Percentiles rank a stretch among this genome's conserved stretches.
phyloP scores from a whole-genome alignment of 306 rosid species.

The Quercus cerris region DNA sequence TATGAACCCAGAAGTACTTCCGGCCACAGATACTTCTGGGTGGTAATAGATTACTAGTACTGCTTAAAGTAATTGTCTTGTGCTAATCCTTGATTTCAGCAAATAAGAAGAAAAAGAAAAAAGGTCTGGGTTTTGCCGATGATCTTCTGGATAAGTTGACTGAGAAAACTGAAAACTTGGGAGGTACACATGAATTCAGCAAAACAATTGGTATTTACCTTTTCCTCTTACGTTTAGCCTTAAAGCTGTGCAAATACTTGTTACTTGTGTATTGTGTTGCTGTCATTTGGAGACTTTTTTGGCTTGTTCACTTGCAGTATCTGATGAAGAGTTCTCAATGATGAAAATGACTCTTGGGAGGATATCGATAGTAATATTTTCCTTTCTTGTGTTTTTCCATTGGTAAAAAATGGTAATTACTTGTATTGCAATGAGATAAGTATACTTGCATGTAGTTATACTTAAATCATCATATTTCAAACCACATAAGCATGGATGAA shows the following conservation, averaged over 20 bases:
- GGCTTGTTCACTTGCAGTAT: conserved; percentile 35
- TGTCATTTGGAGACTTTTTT: background rate
- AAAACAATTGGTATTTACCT: background rate
- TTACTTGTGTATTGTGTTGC: background rate
- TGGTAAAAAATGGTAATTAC: too few species aligned
- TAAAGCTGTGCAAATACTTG: background rate
- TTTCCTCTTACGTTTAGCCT: background rate
- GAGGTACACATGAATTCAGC: conserved; percentile 40
- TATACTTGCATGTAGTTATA: background rate
- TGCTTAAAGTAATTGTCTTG: too few species aligned
- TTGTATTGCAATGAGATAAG: too few species aligned
- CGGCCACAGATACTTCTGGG: too few species aligned
- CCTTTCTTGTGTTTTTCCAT: background rate
- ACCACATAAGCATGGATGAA: conserved; percentile 54
- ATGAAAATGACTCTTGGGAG: conserved; percentile 58
- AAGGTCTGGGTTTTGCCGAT: conserved; percentile 28
- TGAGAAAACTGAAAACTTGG: conserved; percentile 72
- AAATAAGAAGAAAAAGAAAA: conserved; percentile 10
- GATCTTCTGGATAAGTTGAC: conserved; percentile 75
- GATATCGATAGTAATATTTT: conserved; percentile 58
- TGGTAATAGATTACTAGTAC: too few species aligned
- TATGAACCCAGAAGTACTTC: too few species aligned
- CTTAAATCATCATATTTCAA: conserved; percentile 28
- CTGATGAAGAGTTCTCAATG: conserved; percentile 55
- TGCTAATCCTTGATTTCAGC: too few species aligned